Conservation (phyloP, 1,284 basidiomycete species). For the Singerocomus inundabilis region DNA sequence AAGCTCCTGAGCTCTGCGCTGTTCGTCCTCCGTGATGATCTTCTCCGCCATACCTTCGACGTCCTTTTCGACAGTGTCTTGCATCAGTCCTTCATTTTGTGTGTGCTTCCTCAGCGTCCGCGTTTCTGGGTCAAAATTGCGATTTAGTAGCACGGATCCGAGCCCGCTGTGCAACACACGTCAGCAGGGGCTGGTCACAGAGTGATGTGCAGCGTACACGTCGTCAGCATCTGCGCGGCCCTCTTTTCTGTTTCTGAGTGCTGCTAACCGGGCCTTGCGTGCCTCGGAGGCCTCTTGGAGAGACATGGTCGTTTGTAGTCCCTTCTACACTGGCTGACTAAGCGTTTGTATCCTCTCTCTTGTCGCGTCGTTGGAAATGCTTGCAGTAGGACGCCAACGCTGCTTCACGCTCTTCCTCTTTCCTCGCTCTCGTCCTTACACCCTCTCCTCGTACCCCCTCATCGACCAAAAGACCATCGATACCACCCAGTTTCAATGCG, state of each 20-base stretch:
- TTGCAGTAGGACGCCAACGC: constrained; percentile 39
- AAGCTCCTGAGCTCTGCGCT: constrained; percentile 81
- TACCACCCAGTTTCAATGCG: constrained; percentile 73
- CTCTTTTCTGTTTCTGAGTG: constrained; percentile 77
- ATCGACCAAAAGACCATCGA: constrained; percentile 37
- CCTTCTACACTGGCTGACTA: constrained; percentile 24
- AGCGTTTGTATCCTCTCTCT: constrained; percentile 15
- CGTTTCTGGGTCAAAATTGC: constrained; percentile 86
- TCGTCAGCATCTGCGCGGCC: constrained; percentile 44
- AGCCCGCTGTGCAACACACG: constrained; percentile 29
- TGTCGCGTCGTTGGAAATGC: constrained; percentile 29
- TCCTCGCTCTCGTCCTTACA: constrained; percentile 29
- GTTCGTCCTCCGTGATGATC: constrained; percentile 85
- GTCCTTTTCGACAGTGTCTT: constrained; percentile 87
- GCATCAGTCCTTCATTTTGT: constrained; percentile 52
- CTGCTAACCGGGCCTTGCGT: constrained; percentile 82
- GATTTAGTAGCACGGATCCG: constrained; percentile 70
- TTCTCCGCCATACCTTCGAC: constrained; percentile 82
- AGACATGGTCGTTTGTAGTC: constrained; percentile 52
- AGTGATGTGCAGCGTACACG: constrained; percentile 29
- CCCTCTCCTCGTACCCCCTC: constrained; percentile 38
- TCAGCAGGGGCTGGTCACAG: constrained; percentile 1
- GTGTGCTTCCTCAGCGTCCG: constrained; percentile 70
- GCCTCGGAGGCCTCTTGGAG: constrained; percentile 81
- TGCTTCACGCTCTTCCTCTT: constrained; percentile 34